Evolutionary conservation across 2,329 filamentous ascomycete genomes (phyloP).

Genomic region (Phaeomoniella chlamydospora): DNA sequence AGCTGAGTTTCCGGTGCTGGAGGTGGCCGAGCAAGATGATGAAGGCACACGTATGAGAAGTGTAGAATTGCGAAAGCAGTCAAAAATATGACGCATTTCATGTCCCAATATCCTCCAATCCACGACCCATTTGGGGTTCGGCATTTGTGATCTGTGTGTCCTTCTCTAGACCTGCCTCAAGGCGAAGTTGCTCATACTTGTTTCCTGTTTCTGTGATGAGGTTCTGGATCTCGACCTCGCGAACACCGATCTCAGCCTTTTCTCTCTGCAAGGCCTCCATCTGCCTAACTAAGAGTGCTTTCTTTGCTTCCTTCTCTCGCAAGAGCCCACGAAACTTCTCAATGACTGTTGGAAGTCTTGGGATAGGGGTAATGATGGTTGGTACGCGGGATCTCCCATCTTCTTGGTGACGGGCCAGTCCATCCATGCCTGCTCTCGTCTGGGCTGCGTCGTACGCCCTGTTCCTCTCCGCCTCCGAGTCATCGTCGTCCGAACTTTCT

Average conservation of each 20-base stretch:
- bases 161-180: conserved; percentile 19
- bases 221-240: conserved; percentile 68
- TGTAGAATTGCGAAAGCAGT: conserved; percentile 25
- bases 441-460: conserved; percentile 81
- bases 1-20: conserved; percentile 49
- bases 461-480: conserved; percentile 48
- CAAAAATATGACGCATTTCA: conserved; percentile 9
- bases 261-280: conserved; percentile 56
- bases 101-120: neutral
- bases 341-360: conserved; percentile 54
- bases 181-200: conserved; percentile 46
- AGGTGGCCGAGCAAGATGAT: conserved; percentile 65
- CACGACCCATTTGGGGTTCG: neutral
- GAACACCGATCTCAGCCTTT: conserved; percentile 49
- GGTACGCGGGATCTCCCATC: conserved; percentile 29
- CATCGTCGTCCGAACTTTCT: conserved; percentile 45
- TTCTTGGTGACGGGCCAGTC: conserved; percentile 31
- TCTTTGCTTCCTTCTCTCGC: conserved; percentile 47
- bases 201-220: conserved; percentile 70
- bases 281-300: conserved; percentile 43
- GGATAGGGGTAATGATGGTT: conserved; percentile 63
- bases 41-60: conserved; percentile 63
- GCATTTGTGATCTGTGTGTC: neutral
- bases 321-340: conserved; percentile 48
- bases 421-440: conserved; percentile 75